Evolutionary conservation across 495 filamentous ascomycete genomes (phyloP), one percentile per base, ranked within the genome.

Genomic region (Melanomma pulvis-pyrius): DNA sequence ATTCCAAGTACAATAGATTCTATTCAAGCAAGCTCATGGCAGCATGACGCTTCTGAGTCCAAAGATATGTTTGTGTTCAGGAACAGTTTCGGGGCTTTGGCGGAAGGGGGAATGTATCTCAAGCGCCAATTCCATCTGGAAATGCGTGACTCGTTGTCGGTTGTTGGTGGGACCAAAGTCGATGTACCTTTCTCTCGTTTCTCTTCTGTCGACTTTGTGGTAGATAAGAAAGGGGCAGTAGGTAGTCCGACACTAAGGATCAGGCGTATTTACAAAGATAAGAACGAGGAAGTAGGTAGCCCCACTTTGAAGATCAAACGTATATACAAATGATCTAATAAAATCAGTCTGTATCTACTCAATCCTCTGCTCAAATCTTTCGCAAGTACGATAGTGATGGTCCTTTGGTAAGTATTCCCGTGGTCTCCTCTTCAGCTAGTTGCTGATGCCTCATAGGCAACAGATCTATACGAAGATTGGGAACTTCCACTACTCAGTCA

Each of bases 141-240:
- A 8, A 1, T 12, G 44, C 12, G 28, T 15, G 21, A 56, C 6
- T 5, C 11, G 11, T 55, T 5, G 11, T 9, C 28, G 50, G 1
- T 24, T 28, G 47, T n/a, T 7, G 25, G 41, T 1, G 55, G 26
- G 7, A 59, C 61, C 11, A 66, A 69, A 25, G 30, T 72, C 17
- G 70, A 72, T 52, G 70, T 72, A 1, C 66, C 70, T 26, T 67
- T 66, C 53, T 53, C 70, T 2, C 61, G 70, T 15, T 67, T 69
- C 22, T 28, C 7, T 26, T n/a, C 36, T 7, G n/a, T 44, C 13
- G 58, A 56, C 19, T 24, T 36, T 4, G 22, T 4, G 4, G 39
- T 44, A 44, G 39, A 44, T 44, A n/a, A n/a, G 39, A 44, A 44
- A 44, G 39, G 39, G 39, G 39, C 8, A 44, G 17, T 11, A 15